Evolutionary conservation across 2,329 filamentous ascomycete species (phyloP), one percentile per base, ranked within the genome.

Genomic region (Pseudomassariella vexata): DNA sequence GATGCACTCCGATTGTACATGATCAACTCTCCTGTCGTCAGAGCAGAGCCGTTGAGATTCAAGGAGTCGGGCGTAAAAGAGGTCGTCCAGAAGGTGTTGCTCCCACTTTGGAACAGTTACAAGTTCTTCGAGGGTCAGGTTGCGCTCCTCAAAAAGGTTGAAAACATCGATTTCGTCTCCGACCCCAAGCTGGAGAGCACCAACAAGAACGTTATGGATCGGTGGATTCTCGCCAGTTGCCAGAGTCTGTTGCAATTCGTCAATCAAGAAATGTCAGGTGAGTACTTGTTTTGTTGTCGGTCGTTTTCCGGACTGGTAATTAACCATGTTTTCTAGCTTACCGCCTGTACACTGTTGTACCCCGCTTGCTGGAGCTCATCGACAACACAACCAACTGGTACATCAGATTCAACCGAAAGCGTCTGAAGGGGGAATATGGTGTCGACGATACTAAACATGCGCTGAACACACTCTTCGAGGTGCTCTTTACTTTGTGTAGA

Each of bases 311-410:
- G 6, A 16, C 19, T 12, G 8, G 11, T 9, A 18, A 32, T 19
- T 16, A 15, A 29, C 45, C 26, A n/a, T 27, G 6, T n/a, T 28
- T 7, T 53, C 1, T 30, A 69, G 80, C 66, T 6, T 87, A 87
- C 55, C 80, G 84, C 24, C 62, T 89, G 21, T 96, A 95, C 60
- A 96, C 89, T 2, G 90, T 96, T 26, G 88, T 95, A 26, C 89
- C 89, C 6, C 75, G 85, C 41, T 65, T 96, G 38, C 72, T 94
- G 12, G 74, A 73, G 36, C 73, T 94, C 50, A 94, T 95, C 44
- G 90, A 95, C 51, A 88, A 94, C 61, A 88, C 85, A 4, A 95
- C 89, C n/a, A 96, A 96, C 62, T 95, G 89, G 89, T 95, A 95
- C 62, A 95, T 95, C 56, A 77, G 88, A 10, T 48, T 46, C 35